phyloP scores from a whole-genome alignment of 2,329 filamentous ascomycete species.

The Verticillium alfalfae region DNA sequence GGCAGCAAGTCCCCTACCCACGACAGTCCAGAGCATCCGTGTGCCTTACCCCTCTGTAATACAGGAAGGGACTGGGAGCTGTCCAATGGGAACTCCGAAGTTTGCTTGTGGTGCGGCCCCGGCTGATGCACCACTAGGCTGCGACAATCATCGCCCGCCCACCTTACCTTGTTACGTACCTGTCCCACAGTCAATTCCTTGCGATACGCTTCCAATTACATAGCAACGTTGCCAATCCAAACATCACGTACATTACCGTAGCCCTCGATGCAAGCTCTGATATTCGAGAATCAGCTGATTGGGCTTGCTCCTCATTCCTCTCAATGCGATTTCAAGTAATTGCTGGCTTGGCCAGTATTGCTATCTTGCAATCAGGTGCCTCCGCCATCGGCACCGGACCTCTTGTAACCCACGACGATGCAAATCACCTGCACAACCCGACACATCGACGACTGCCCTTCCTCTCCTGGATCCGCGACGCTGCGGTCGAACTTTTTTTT shows the following conservation, averaged over 20 bases:
- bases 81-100: too few relatives aligned
- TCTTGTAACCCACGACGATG: slow-evolving; percentile 9
- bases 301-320: neutral
- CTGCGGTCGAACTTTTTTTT: slow-evolving; percentile 43
- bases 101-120: too few relatives aligned
- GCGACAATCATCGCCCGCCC: too few relatives aligned
- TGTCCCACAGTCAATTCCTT: neutral
- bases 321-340: slow-evolving; percentile 7
- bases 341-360: slow-evolving; percentile 2
- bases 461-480: slow-evolving; percentile 45
- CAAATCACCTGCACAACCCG: neutral
- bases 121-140: too few relatives aligned
- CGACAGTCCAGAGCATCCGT: too few relatives aligned
- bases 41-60: too few relatives aligned
- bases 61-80: too few relatives aligned
- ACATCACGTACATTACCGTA: neutral
- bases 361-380: slow-evolving; percentile 17
- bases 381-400: slow-evolving; percentile 22
- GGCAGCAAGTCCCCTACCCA: too few relatives aligned
- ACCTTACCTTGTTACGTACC: too few relatives aligned
- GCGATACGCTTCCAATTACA: neutral
- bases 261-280: neutral
- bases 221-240: neutral
- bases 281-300: neutral
- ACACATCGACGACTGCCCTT: slow-evolving; percentile 35